These are phyloP conservation scores for Plasmodium ovale DNA, from an alignment of 169 alveolate species.

Conservation along the genomic window DNA sequence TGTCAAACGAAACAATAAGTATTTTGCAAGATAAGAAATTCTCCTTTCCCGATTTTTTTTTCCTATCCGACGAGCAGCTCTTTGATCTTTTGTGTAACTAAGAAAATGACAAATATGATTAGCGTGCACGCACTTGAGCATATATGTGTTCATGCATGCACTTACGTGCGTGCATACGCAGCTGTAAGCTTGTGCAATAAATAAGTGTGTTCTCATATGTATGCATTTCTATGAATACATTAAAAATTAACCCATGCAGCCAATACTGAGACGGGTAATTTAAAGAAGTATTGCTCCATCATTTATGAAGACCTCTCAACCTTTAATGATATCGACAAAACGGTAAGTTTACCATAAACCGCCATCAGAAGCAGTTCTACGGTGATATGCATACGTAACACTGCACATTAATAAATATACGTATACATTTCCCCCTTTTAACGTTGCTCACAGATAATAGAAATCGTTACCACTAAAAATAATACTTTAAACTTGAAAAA, in stretches of 20 bases:
- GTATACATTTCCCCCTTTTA: neutral
- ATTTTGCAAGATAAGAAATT: constrained; percentile 65
- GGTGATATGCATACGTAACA: neutral
- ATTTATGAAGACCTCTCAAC: constrained; percentile 68
- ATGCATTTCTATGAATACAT: neutral
- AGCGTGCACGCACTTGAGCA: neutral
- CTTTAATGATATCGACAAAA: constrained; percentile 69
- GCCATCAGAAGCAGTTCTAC: neutral
- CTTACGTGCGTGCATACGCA: neutral
- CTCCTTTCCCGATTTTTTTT: constrained; percentile 70
- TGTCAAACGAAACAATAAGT: constrained; percentile 37
- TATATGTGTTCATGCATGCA: neutral
- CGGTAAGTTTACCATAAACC: constrained; percentile 7
- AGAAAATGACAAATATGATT: neutral
- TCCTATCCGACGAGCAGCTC: constrained; percentile 52
- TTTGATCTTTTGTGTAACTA: constrained; percentile 44
- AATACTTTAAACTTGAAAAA: constrained; percentile 41
- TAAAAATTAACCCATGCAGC: constrained; percentile 22
- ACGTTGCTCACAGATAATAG: constrained; percentile 29
- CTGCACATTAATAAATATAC: neutral
- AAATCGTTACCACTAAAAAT: constrained; percentile 60
- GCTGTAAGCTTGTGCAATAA: neutral
- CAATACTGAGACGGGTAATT: constrained; percentile 33
- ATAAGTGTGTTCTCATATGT: neutral
- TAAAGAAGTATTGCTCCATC: constrained; percentile 63